phyloP scores from a whole-genome alignment of 495 filamentous ascomycete species.

The Penicillium canariense region DNA sequence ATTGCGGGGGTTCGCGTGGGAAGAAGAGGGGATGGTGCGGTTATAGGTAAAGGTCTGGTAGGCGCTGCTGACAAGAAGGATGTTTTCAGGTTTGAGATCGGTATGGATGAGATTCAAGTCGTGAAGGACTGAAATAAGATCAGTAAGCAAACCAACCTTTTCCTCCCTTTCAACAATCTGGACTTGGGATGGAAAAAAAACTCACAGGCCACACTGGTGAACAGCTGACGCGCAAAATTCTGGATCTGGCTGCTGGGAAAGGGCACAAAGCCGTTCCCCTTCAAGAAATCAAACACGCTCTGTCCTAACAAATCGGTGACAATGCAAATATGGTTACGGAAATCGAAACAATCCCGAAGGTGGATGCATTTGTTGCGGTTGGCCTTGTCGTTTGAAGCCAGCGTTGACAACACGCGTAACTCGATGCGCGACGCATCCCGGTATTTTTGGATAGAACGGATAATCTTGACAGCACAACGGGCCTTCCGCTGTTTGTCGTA shows the following conservation, averaged over 20 bases:
- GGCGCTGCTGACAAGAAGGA: conserved; percentile 81
- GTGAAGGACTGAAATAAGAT: conserved; percentile 71
- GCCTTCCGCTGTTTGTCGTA: conserved; percentile 71
- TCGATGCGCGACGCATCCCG: conserved; percentile 97
- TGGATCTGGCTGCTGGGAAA: conserved; percentile 99
- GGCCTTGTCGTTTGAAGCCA: conserved; percentile 82
- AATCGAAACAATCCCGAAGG: conserved; percentile 95
- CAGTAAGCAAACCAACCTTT: not conserved
- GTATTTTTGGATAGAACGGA: conserved; percentile 96
- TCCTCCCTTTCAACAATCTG: not conserved
- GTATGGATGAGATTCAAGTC: conserved; percentile 98
- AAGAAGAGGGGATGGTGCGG: conserved; percentile 88
- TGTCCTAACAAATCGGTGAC: conserved; percentile 95
- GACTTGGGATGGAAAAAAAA: conserved; percentile 14
- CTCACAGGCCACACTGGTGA: conserved; percentile 98
- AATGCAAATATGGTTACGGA: conserved; percentile 96
- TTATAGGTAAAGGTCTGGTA: conserved; percentile 99
- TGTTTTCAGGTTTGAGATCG: conserved; percentile 97
- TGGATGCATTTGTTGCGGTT: conserved; percentile 98
- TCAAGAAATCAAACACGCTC: conserved; percentile 97
- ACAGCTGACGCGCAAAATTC: conserved; percentile 88
- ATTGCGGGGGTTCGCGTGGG: conserved; percentile 67
- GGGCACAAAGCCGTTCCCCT: conserved; percentile 88
- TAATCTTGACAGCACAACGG: conserved; percentile 93
- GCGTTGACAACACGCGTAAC: conserved; percentile 83